Evolutionary conservation across 345 rosid species (phyloP).

Genomic region (Eucalyptus regnans): DNA sequence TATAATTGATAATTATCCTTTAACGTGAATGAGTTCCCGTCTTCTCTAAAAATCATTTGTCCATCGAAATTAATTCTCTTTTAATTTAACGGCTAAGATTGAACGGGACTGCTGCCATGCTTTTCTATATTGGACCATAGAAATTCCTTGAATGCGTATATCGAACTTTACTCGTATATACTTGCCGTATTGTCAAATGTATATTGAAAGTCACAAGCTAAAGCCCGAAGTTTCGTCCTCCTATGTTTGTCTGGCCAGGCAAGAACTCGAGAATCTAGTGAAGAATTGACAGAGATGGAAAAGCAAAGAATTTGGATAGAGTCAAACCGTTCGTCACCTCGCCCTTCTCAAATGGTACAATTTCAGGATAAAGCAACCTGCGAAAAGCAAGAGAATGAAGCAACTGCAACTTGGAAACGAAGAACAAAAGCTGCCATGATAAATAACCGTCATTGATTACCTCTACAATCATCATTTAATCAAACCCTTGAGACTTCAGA

Average conservation of each 20-base stretch:
- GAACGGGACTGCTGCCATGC: background rate
- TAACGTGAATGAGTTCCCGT: background rate
- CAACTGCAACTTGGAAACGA: background rate
- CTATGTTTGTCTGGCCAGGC: background rate
- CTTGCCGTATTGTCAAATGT: accelerated
- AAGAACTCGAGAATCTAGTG: background rate
- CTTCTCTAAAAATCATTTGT: background rate
- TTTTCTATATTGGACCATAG: background rate
- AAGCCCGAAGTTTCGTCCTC: background rate
- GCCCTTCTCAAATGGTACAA: background rate
- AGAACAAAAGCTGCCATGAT: background rate
- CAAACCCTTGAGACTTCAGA: background rate
- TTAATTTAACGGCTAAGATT: background rate
- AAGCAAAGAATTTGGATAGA: background rate
- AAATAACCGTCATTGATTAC: background rate
- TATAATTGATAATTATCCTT: background rate
- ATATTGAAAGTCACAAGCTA: background rate
- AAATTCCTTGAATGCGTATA: background rate
- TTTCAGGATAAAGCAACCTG: background rate
- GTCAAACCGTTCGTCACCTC: background rate
- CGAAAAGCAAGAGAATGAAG: background rate
- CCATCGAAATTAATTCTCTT: background rate
- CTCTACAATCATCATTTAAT: background rate
- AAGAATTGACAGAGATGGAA: background rate
- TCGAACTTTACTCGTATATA: background rate